These are phyloP conservation scores for Triticum monococcum DNA, from an alignment of 176 grass and related monocot species.

Conservation along the genomic window DNA sequence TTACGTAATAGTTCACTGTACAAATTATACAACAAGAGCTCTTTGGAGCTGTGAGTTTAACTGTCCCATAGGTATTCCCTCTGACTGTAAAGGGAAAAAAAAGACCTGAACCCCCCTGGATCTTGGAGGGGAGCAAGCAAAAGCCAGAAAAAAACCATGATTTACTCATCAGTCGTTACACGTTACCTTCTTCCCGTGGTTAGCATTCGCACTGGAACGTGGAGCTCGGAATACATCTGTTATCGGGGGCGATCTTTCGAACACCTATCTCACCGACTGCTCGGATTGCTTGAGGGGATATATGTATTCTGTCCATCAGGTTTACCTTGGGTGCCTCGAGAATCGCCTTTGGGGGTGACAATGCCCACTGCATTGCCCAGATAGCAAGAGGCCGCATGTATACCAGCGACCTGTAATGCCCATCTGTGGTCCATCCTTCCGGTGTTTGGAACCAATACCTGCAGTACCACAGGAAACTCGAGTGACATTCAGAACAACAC, in stretches of 20 bases:
- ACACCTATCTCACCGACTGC: slow-evolving; percentile 32
- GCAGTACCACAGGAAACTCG: not conserved
- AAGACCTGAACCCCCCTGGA: slow-evolving; percentile 2
- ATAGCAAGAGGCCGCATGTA: slow-evolving; percentile 94
- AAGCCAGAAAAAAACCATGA: not conserved
- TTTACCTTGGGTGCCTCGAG: slow-evolving; percentile 74
- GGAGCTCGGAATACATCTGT: slow-evolving; percentile 54
- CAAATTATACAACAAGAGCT: slow-evolving; percentile 51
- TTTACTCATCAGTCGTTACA: slow-evolving; percentile 21
- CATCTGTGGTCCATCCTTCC: slow-evolving; percentile 87
- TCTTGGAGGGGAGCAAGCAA: slow-evolving; percentile 35
- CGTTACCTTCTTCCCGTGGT: slow-evolving; percentile 6
- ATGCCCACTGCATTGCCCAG: slow-evolving; percentile 95
- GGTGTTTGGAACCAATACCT: slow-evolving; percentile 99
- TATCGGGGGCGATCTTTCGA: slow-evolving; percentile 55
- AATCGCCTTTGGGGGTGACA: slow-evolving; percentile 71
- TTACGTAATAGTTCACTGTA: slow-evolving; percentile 31
- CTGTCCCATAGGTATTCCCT: slow-evolving; percentile 10
- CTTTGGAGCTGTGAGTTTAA: slow-evolving; percentile 15
- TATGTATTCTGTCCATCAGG: slow-evolving; percentile 68
- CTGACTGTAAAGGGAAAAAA: slow-evolving; percentile 11
- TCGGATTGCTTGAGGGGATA: slow-evolving; percentile 44
- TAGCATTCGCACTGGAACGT: slow-evolving; percentile 69
- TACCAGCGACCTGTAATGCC: slow-evolving; percentile 74
- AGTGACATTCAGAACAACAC: not conserved